Evolutionary conservation across 1,139 yeast species (phyloP), one percentile per base, ranked within the genome.

Genomic region (Yamadazyma mexicana): DNA sequence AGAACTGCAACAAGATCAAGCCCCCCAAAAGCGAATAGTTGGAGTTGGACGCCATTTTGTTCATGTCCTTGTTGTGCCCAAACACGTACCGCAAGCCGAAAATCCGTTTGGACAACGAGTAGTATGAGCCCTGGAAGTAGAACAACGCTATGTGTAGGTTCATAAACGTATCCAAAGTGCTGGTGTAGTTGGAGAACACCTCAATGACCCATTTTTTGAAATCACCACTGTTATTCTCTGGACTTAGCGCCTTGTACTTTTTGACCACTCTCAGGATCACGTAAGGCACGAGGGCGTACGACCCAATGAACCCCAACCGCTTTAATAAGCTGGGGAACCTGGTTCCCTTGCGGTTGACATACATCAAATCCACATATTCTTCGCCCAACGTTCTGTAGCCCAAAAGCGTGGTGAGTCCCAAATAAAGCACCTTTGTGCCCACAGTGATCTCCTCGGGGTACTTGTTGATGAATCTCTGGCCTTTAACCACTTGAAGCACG

Each of bases 321-420:
- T 68, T 65, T 7, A 61, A n/a, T 1, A 67, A 24, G 30, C 61
- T 66, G 1, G 87, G 85, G n/a, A 83, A 59, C 22, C 65, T 54
- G 18, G 52, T 66, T 0, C 82, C 87, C 38, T 61, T 62, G 43
- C 72, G 69, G 43, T 58, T 73, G 5, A 87, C 86, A 54, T 88
- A 87, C 15, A 84, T 67, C 42, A 91, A 66, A 60, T 91, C 96
- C 14, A 91, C 92, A 59, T 91, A 91, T 61, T 92, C 98, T 58
- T 91, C 98, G 0, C 98, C 98, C 25, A 91, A 65, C 0, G 98
- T 91, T 41, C 94, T 70, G 4, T 87, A 79, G 0, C 94, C 92
- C 4, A 79, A 46, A 12, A 85, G 59, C 0, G 96, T 88, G 0
- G 97, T 91, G 28, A 87, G 64, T 2, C 73, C 66, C 20, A 87